Evolutionary conservation across 2,329 filamentous ascomycete genomes (phyloP), one percentile per base, ranked within the genome.

Genomic region (Beauveria caledonica): DNA sequence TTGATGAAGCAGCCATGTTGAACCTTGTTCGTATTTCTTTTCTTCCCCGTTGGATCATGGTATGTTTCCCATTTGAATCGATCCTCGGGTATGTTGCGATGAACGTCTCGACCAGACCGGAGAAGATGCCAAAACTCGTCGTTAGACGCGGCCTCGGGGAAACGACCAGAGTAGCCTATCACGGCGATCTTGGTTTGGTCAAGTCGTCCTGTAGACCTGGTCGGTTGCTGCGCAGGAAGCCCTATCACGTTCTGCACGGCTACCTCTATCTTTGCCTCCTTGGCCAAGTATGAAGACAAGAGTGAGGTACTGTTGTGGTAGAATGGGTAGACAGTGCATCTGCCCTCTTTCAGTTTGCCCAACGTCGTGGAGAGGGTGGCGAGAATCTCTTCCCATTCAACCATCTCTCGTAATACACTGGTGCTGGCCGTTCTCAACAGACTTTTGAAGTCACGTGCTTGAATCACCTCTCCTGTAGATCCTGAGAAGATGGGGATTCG

Each of bases 181-280:
- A 96, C 92, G 61, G 91, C 91, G 63, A 96, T 83, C 72, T 92
- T 92, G 1, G 68, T 69, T 10, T 68, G 58, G 2, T 64, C 23
- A 11, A 50, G 10, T 19, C 48, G 48, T 11, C 48, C 46, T 25
- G 36, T 44, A 23, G 57, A 11, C 21, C 17, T 21, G 17, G n/a
- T 21, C 6, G 57, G 19, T 11, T 44, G 25, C 48, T 50, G 48
- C 25, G 27, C 17, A 19, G 48, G 25, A 33, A 33, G 48, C 3
- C 48, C 25, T 9, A 33, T 15, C 36, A 54, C 44, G 33, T 54
- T 54, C 15, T 44, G 36, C 5, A 54, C 39, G 6, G 51, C 21
- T 19, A 54, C 36, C 39, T 54, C 51, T 7, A 54, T 54, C 2
- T 17, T 3, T 50, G 48, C 48, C 27, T 50, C 50, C 25, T 40